Evolutionary conservation across 768 basidiomycete species (phyloP).

Genomic region (Ramaria rubella): DNA sequence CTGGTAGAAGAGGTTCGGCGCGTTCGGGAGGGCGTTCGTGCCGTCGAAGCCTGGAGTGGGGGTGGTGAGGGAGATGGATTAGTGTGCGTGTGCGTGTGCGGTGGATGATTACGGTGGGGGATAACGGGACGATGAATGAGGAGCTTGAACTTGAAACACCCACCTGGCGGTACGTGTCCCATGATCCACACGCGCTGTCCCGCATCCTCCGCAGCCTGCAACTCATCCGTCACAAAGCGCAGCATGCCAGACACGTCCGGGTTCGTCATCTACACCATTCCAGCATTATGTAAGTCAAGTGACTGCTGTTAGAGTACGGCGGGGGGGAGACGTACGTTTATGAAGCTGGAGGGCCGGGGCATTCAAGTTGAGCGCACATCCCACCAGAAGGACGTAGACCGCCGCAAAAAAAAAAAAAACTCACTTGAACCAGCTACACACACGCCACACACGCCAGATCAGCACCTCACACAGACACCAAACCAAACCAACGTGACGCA

Average conservation of each 20-base stretch:
- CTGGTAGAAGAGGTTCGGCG: conserved; percentile 59
- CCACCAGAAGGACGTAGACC: too few species aligned
- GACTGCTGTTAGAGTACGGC: too few species aligned
- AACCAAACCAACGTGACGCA: too few species aligned
- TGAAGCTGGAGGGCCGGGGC: background rate
- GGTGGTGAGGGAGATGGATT: background rate
- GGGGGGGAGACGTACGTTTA: too few species aligned
- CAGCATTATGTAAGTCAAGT: background rate
- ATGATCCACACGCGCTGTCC: conserved; percentile 57
- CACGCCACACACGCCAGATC: background rate
- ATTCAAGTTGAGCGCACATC: background rate
- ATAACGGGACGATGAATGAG: too few species aligned
- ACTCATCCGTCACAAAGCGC: conserved; percentile 69
- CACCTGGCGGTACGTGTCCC: conserved; percentile 43
- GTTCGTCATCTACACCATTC: conserved; percentile 34
- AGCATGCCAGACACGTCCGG: conserved; percentile 72
- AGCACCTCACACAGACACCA: too few species aligned
- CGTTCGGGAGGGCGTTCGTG: conserved; percentile 51
- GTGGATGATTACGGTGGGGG: too few species aligned
- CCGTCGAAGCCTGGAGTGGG: conserved; percentile 46
- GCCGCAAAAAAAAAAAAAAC: background rate
- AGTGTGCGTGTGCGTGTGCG: too few species aligned
- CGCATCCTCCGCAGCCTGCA: conserved; percentile 74
- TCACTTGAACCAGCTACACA: conserved; percentile 10
- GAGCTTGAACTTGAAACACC: too few species aligned